These are phyloP conservation scores for Pistacia vera DNA, from an alignment of 345 rosid species.

Conservation along the genomic window DNA sequence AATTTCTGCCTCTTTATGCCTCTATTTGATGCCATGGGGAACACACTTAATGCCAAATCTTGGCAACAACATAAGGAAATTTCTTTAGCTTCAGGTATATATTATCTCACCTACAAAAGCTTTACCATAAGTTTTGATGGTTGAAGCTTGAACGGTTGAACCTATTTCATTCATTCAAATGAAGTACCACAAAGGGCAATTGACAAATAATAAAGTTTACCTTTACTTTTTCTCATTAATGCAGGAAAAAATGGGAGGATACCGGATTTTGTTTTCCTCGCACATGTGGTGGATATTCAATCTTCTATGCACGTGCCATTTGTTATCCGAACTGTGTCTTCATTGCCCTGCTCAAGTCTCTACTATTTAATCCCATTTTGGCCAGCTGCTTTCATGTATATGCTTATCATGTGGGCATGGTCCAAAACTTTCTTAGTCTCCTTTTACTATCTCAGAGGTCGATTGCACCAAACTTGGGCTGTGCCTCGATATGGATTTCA, in stretches of 20 bases:
- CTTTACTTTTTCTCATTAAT: background rate
- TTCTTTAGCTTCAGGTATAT: conserved; percentile 48
- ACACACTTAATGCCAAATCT: conserved; percentile 66
- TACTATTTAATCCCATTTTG: conserved; percentile 46
- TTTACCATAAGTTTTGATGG: background rate
- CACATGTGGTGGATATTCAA: conserved; percentile 78
- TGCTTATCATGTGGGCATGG: conserved; percentile 75
- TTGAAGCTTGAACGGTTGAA: background rate
- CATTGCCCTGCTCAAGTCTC: conserved; percentile 52
- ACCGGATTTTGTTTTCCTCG: conserved; percentile 95
- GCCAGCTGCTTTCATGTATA: conserved; percentile 47
- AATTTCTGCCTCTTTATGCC: conserved; percentile 99
- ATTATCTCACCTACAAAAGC: background rate
- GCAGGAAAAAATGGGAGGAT: conserved; percentile 51
- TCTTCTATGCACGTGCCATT: conserved; percentile 73
- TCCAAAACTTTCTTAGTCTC: conserved; percentile 63
- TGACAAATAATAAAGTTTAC: background rate
- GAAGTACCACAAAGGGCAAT: background rate
- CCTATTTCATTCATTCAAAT: background rate
- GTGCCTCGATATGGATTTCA: conserved; percentile 94
- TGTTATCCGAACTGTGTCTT: conserved; percentile 53
- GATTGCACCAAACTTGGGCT: conserved; percentile 73
- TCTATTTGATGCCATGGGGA: conserved; percentile 72
- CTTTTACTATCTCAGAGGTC: conserved; percentile 69
- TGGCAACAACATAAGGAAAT: conserved; percentile 71